Conservation (phyloP, 306 rosid species). For the Cicer yamashitae region DNA sequence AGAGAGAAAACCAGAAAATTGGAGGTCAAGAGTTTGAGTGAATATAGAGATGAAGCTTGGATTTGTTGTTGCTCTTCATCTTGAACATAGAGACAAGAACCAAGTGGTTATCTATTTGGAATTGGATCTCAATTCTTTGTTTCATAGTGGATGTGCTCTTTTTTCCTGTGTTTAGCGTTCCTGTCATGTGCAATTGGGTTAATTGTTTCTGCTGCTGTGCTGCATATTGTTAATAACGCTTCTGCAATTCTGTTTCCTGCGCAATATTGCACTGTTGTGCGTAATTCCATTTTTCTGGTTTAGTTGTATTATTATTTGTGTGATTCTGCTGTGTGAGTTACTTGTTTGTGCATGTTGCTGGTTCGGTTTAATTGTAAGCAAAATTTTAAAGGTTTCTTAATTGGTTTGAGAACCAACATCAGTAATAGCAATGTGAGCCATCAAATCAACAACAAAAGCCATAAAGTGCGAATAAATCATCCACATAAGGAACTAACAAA, state of each 20-base stretch:
- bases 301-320: background rate
- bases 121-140: background rate
- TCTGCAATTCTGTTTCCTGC: background rate
- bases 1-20: background rate
- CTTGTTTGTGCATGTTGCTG: background rate
- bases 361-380: background rate
- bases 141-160: too few species aligned
- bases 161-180: background rate
- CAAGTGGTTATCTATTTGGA: background rate
- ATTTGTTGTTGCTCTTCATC: background rate
- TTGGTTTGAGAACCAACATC: background rate
- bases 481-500: conserved; percentile 47
- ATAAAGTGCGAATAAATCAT: conserved; percentile 22
- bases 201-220: background rate
- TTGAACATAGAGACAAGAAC: background rate
- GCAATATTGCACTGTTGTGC: background rate
- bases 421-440: background rate
- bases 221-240: background rate
- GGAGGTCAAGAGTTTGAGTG: background rate
- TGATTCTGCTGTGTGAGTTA: background rate
- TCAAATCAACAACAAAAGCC: background rate
- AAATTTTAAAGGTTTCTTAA: background rate
- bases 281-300: background rate
- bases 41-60: background rate
- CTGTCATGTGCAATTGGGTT: background rate